Evolutionary conservation across 139 green algal species (phyloP), one percentile per base, ranked within the genome.

Genomic region (Mychonastes homosphaera): DNA sequence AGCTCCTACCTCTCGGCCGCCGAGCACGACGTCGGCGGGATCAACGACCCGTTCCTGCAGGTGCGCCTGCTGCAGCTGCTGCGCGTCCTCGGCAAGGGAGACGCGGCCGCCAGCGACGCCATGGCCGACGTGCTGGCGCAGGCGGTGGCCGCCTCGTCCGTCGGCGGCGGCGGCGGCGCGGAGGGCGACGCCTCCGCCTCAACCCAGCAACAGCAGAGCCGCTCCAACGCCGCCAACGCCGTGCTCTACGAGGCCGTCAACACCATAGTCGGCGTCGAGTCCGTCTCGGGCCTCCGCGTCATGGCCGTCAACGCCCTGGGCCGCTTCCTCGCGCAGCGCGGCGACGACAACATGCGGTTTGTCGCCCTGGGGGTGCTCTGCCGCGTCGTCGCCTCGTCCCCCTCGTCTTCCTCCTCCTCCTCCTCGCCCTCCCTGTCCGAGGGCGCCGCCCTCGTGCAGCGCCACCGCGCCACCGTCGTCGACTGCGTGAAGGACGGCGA

Each of bases 101-200:
- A 79, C 56, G 69, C 86, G 9, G 83, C 91, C n/a, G 77, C 84
- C n/a, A 94, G 81, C 58, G 92, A 99, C 60, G 63, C 73, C 23
- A 99, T 98, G 91, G 89, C 77, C 56, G 92, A 99, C 71, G 84
- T 97, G 30, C 82, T 99, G 55, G 92, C 92, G 2, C 84, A 95
- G 74, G n/a, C n/a, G n/a, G 79, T 84, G 44, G 60, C 60, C 18
- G n/a, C n/a, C n/a, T n/a, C n/a, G n/a, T n/a, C n/a, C n/a, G n/a
- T n/a, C n/a, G n/a, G n/a, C n/a, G n/a, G n/a, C n/a, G n/a, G n/a
- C n/a, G n/a, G n/a, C n/a, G n/a, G n/a, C n/a, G n/a, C n/a, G n/a
- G n/a, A n/a, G n/a, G n/a, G n/a, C n/a, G n/a, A n/a, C n/a, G n/a
- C n/a, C n/a, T 39, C 30, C 10, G 56, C 27, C 40, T n/a, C n/a